Evolutionary conservation across 2,329 filamentous ascomycete genomes (phyloP), one percentile per base, ranked within the genome.

Genomic region (Exophiala sp.): DNA sequence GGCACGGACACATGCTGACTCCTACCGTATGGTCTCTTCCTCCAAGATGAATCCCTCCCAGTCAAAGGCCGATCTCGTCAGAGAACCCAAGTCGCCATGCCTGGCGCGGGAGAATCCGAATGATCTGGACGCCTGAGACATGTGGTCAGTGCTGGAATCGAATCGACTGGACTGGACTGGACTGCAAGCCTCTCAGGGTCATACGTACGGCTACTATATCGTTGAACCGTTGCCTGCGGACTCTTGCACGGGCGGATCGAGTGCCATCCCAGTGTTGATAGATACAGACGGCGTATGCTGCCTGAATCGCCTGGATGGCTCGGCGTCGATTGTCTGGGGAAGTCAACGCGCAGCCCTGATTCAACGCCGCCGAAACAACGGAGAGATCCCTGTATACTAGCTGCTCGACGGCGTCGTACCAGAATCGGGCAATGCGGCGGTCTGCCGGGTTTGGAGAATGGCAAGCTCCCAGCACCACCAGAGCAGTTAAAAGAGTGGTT

Each of bases 251-350:
- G 39, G 60, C 63, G 5, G 58, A 43, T 48, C 67, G 63, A 1
- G 57, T 58, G 0, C 68, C 68, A 48, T 70, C 66, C 67, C 67
- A 70, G 42, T 68, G 70, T 43, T 70, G 68, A 42, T 64, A 68
- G 3, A 69, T 56, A 43, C 67, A 69, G 5, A 70, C 66, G 30
- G 67, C 59, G 27, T 65, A 69, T 2, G 67, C 63, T 1, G 66
- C 68, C 39, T 70, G 67, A 1, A 70, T 59, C 1, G 65, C 62
- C 39, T 67, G 64, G 0, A 69, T n/a, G n/a, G 53, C 5, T 35
- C 7, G 8, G 29, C 22, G 8, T 40, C 43, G n/a, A n/a, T n/a
- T n/a, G n/a, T n/a, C n/a, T n/a, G n/a, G n/a, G n/a, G n/a, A n/a
- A n/a, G n/a, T n/a, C n/a, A n/a, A n/a, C n/a, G n/a, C n/a, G n/a